Percentiles rank a stretch among this genome's conserved stretches.
Evolutionary conservation across 2,329 filamentous ascomycete genomes (phyloP).

Genomic region (Fusarium setosum): DNA sequence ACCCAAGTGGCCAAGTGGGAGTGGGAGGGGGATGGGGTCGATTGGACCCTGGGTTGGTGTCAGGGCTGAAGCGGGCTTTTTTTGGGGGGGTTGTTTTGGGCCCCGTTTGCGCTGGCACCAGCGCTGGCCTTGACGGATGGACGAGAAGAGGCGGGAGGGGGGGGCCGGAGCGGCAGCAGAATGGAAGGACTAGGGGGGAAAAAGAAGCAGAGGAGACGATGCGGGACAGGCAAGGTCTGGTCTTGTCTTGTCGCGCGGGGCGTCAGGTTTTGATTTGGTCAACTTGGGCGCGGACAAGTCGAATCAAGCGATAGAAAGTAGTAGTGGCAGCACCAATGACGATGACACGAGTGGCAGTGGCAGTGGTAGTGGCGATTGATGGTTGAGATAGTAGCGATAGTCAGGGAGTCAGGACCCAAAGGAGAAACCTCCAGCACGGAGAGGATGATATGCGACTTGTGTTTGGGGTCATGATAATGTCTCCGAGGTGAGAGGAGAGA

Average conservation of each 20-base stretch:
- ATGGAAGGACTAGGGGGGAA: constrained; percentile 31
- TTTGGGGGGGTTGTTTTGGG: constrained; percentile 19
- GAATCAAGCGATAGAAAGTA: background rate
- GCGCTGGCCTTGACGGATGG: constrained; percentile 20
- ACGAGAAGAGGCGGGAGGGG: constrained; percentile 6
- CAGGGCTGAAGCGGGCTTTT: constrained; percentile 31
- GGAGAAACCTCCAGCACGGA: constrained; percentile 55
- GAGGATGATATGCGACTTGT: constrained; percentile 50
- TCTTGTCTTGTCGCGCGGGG: constrained; percentile 16
- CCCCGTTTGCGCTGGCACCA: constrained; percentile 7
- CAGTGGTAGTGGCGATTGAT: constrained; percentile 8
- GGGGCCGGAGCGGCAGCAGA: constrained; percentile 12
- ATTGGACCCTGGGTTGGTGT: constrained; percentile 31
- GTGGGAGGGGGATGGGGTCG: constrained; percentile 33
- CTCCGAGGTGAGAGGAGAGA: constrained; percentile 27
- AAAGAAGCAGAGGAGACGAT: constrained; percentile 30
- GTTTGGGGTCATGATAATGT: constrained; percentile 54
- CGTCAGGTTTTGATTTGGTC: constrained; percentile 28
- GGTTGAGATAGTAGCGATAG: constrained; percentile 35
- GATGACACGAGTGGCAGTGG: constrained; percentile 2
- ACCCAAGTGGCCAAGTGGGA: constrained; percentile 42
- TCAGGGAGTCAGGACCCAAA: constrained; percentile 54
- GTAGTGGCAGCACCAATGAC: constrained; percentile 9
- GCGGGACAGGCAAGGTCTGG: constrained; percentile 6
- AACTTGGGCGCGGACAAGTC: constrained; percentile 13